A percentile compares a stretch with the other conserved stretches of the same genome.
These are phyloP conservation scores for Petunia secreta DNA, from an alignment of 257 asterid genomes.

Conservation along the genomic window DNA sequence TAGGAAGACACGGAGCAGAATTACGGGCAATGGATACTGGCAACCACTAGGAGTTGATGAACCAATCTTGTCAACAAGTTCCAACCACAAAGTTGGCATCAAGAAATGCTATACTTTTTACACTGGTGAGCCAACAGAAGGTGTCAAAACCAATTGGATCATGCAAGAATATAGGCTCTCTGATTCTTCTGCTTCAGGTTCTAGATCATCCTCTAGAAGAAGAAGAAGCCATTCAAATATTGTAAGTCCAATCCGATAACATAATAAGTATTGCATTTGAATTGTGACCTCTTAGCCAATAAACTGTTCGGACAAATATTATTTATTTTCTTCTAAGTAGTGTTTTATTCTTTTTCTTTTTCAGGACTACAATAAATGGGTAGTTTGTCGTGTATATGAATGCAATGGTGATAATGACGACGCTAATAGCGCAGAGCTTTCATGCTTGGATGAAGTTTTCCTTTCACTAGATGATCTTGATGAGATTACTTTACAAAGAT, in stretches of 20 bases:
- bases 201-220: slow-evolving; percentile 57
- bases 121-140: slow-evolving; percentile 66
- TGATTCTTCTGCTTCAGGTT: slow-evolving; percentile 37
- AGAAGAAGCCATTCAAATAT: slow-evolving; percentile 38
- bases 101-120: slow-evolving; percentile 66
- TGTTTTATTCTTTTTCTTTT: neutral
- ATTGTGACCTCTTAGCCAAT: too few species aligned
- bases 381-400: slow-evolving; percentile 82
- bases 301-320: too few species aligned
- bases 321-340: neutral
- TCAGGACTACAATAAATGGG: slow-evolving; percentile 90
- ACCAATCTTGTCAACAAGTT: slow-evolving; percentile 50
- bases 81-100: slow-evolving; percentile 56
- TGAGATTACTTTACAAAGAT: slow-evolving; percentile 74
- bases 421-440: slow-evolving; percentile 74
- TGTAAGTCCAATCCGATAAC: slow-evolving; percentile 40
- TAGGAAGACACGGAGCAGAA: slow-evolving; percentile 72
- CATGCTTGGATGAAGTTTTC: slow-evolving; percentile 96
- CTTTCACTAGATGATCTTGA: slow-evolving; percentile 86
- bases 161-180: slow-evolving; percentile 83
- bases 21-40: slow-evolving; percentile 82
- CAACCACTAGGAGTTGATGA: slow-evolving; percentile 69
- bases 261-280: too few species aligned
- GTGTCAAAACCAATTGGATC: slow-evolving; percentile 76
- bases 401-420: slow-evolving; percentile 43